phyloP scores from a whole-genome alignment of 2,329 filamentous ascomycete genomes.

The Ascochyta lentis region DNA sequence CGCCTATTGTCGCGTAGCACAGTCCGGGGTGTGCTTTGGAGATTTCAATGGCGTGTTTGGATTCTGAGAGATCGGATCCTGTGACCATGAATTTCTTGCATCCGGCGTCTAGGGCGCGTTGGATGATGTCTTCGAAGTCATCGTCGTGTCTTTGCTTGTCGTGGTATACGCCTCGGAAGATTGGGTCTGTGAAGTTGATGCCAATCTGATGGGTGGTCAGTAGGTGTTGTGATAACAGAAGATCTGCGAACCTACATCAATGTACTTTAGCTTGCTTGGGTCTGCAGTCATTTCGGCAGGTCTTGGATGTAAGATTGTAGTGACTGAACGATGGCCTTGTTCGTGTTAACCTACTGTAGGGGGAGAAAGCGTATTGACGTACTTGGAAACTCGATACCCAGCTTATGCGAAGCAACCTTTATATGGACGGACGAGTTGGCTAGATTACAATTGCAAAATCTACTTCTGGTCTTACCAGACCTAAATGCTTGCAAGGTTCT shows the following conservation, averaged over 20 bases:
- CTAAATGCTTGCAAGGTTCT: background rate
- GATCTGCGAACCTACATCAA: constrained; percentile 52
- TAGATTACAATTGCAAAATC: background rate
- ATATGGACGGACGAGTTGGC: background rate
- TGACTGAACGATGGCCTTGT: background rate
- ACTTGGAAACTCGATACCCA: constrained; percentile 19
- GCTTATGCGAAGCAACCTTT: background rate
- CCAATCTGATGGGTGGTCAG: constrained; percentile 67
- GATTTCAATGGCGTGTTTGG: constrained; percentile 74
- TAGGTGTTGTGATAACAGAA: constrained; percentile 3
- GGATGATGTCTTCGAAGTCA: constrained; percentile 78
- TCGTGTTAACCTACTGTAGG: background rate
- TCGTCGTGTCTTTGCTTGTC: constrained; percentile 77
- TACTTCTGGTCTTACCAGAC: background rate
- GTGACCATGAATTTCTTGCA: constrained; percentile 93
- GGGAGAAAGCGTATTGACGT: constrained; percentile 6
- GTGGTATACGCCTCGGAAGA: constrained; percentile 85
- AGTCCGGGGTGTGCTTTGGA: constrained; percentile 76
- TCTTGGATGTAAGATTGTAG: background rate
- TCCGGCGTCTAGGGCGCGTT: constrained; percentile 77
- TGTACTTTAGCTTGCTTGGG: constrained; percentile 41
- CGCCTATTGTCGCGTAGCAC: constrained; percentile 89
- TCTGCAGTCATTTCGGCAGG: constrained; percentile 17
- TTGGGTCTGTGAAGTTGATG: constrained; percentile 93
- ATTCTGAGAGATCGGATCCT: constrained; percentile 83